A percentile compares a stretch with the other conserved stretches of the same genome.
Conservation (phyloP, 306 rosid species). For the Arachis hypogaea region DNA sequence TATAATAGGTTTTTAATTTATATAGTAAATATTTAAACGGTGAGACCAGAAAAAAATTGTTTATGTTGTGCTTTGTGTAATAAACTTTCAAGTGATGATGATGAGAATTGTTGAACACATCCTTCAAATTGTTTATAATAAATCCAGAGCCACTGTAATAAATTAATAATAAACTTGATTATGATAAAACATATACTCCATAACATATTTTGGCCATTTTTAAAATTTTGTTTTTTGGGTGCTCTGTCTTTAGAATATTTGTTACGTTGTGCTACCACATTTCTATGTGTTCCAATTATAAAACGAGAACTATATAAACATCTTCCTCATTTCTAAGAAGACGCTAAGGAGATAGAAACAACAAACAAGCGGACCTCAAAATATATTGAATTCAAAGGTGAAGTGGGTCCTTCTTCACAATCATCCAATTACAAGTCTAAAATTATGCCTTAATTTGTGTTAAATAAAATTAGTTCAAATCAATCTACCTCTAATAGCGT, state of each 20-base stretch:
- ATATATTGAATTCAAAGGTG: neutral
- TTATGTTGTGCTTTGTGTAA: too few species aligned
- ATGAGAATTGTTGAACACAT: too few species aligned
- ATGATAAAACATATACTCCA: neutral
- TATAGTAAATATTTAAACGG: too few species aligned
- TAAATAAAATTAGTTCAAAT: slow-evolving; percentile 11
- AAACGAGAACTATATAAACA: slow-evolving; percentile 36
- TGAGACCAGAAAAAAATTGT: too few species aligned
- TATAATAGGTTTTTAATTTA: too few species aligned
- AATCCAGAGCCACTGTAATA: too few species aligned
- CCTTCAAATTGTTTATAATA: too few species aligned
- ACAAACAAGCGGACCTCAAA: slow-evolving; percentile 32
- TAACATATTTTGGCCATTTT: neutral
- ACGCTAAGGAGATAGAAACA: neutral
- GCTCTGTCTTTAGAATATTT: neutral
- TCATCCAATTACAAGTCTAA: slow-evolving; percentile 28
- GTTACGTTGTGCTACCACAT: neutral
- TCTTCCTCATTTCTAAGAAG: slow-evolving; percentile 35
- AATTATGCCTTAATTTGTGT: slow-evolving; percentile 1
- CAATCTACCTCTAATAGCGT: slow-evolving; percentile 1
- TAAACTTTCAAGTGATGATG: too few species aligned
- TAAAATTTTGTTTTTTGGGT: too few species aligned
- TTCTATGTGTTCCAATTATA: neutral
- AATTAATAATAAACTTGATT: too few species aligned
- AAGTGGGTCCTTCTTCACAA: slow-evolving; percentile 34